Conservation (phyloP, 108 stramenopile genomes). For the Fragilaria crotonensis region DNA sequence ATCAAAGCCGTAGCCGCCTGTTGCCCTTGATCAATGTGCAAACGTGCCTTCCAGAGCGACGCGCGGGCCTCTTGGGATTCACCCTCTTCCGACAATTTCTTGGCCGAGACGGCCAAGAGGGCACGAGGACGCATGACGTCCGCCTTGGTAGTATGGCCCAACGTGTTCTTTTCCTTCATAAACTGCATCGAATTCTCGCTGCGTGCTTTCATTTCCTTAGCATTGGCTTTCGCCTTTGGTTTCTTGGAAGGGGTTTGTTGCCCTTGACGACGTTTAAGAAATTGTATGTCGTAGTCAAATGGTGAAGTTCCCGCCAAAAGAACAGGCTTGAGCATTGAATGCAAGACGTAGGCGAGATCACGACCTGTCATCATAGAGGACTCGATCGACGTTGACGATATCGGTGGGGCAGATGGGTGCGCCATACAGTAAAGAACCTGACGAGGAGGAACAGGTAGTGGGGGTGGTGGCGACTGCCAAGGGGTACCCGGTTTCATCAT, state of each 20-base stretch:
- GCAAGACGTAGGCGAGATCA: conserved; percentile 67
- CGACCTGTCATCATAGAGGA: conserved; percentile 51
- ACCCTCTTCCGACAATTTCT: conserved; percentile 20
- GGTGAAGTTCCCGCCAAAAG: conserved; percentile 21
- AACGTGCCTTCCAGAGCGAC: conserved; percentile 73
- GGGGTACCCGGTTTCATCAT: conserved; percentile 16
- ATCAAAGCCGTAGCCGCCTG: conserved; percentile 64
- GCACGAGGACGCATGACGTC: conserved; percentile 75
- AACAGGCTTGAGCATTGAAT: conserved; percentile 67
- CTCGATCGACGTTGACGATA: conserved; percentile 45
- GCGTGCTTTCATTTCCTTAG: conserved; percentile 45
- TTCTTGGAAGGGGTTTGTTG: conserved; percentile 22
- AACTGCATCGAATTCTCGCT: conserved; percentile 60
- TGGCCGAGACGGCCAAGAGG: conserved; percentile 37
- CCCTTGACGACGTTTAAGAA: conserved; percentile 23
- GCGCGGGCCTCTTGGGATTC: conserved; percentile 35
- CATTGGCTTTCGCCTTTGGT: conserved; percentile 36
- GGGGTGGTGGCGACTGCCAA: conserved; percentile 31
- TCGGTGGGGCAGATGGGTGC: conserved; percentile 53
- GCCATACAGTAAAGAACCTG: conserved; percentile 42
- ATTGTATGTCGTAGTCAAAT: conserved; percentile 44
- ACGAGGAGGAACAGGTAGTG: background rate
- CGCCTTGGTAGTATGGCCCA: conserved; percentile 60
- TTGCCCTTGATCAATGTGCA: conserved; percentile 72
- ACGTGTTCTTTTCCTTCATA: conserved; percentile 46